Evolutionary conservation across 805 yeast species (phyloP).

Genomic region (Crinitomyces ghanaensis): DNA sequence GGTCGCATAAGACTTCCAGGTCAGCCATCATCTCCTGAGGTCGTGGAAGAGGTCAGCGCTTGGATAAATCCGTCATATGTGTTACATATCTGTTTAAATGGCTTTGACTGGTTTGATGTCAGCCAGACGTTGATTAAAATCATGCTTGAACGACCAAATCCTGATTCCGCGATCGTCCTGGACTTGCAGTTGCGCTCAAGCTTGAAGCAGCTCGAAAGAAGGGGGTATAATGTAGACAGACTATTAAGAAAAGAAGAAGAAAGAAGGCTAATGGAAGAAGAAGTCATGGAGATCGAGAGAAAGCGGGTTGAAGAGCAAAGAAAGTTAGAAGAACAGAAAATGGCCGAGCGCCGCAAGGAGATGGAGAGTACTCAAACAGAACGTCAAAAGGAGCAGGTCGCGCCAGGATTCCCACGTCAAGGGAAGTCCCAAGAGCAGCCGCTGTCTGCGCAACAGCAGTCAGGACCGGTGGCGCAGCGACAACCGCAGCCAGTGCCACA

Average conservation of each 20-base stretch:
- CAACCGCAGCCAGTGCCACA: no score
- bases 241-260: slow-evolving; percentile 19
- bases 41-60: no score
- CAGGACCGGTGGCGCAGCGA: no score
- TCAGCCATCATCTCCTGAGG: no score
- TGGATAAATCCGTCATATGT: no score
- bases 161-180: slow-evolving; percentile 28
- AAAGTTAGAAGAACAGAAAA: slow-evolving; percentile 5
- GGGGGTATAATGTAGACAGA: slow-evolving; percentile 30
- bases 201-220: slow-evolving; percentile 22
- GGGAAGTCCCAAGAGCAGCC: neutral
- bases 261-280: slow-evolving; percentile 14
- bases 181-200: slow-evolving; percentile 26
- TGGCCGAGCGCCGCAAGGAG: no score
- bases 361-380: neutral
- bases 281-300: slow-evolving; percentile 9
- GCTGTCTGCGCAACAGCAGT: no score
- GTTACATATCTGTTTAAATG: slow-evolving; percentile 13
- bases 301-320: slow-evolving; percentile 10
- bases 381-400: no score
- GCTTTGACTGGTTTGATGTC: slow-evolving; percentile 28
- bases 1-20: no score
- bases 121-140: slow-evolving; percentile 23
- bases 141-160: slow-evolving; percentile 23
- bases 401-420: neutral